phyloP scores from a whole-genome alignment of 2,329 filamentous ascomycete species.

The Cladosporium sp. region DNA sequence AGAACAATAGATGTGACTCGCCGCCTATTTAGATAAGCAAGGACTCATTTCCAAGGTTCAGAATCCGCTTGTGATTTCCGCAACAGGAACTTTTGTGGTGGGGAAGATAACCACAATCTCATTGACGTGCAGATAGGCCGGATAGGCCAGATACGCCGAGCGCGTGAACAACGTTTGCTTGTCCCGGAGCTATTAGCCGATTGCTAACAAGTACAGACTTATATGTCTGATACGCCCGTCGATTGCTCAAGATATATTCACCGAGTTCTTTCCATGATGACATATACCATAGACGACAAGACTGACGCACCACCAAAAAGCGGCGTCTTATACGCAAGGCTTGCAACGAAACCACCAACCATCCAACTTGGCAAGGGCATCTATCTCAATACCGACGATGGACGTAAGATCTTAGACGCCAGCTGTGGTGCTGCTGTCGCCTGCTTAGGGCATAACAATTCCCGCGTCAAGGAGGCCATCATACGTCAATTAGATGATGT shows the following conservation, averaged over 20 bases:
- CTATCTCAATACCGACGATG: conserved; percentile 30
- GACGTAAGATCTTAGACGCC: conserved; percentile 65
- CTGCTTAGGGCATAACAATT: conserved; percentile 60
- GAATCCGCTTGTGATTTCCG: neutral
- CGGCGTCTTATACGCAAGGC: neutral
- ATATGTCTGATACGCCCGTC: neutral
- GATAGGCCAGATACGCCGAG: neutral
- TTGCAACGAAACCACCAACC: neutral
- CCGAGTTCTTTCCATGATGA: neutral
- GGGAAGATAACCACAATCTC: neutral
- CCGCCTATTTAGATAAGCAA: neutral
- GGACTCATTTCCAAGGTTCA: neutral
- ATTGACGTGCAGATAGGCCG: neutral
- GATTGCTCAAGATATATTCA: neutral
- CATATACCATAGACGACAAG: neutral
- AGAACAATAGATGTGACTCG: neutral
- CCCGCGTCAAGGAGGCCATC: conserved; percentile 58
- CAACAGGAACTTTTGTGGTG: neutral
- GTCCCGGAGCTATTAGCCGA: neutral
- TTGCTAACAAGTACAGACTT: neutral
- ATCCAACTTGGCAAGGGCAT: neutral
- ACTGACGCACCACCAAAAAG: neutral
- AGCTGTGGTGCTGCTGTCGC: conserved; percentile 71
- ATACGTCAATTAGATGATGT: conserved; percentile 57
- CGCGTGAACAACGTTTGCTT: neutral